Percentiles rank a stretch among this genome's conserved stretches.
Conservation (phyloP, 176 grass and related monocot genomes). For the Chrysopogon serrulatus region DNA sequence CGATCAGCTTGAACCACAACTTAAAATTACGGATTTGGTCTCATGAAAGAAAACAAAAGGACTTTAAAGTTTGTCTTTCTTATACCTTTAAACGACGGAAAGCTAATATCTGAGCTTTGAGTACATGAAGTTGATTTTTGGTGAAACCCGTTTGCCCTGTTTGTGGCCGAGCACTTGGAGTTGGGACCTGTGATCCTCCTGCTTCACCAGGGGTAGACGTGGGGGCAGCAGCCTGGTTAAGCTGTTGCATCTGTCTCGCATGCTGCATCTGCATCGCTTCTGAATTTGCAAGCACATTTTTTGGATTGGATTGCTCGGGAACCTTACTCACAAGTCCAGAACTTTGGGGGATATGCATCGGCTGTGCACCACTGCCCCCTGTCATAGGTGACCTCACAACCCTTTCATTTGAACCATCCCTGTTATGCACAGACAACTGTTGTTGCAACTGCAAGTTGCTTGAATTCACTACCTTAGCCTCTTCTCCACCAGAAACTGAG, state of each 20-base stretch:
- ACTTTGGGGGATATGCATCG: constrained; percentile 39
- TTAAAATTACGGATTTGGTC: not conserved
- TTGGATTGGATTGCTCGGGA: constrained; percentile 50
- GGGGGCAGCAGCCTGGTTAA: constrained; percentile 28
- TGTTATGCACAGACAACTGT: constrained; percentile 35
- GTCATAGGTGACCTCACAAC: constrained; percentile 43
- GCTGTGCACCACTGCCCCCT: constrained; percentile 43
- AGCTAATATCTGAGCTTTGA: constrained; percentile 99
- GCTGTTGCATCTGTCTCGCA: constrained; percentile 58
- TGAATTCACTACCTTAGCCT: constrained; percentile 48
- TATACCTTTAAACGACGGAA: constrained; percentile 95
- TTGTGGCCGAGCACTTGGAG: constrained; percentile 29
- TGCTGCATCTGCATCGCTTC: constrained; percentile 61
- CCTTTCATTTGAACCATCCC: constrained; percentile 62
- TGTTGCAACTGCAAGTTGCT: constrained; percentile 70
- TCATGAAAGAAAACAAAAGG: constrained; percentile 5
- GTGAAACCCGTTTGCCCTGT: constrained; percentile 57
- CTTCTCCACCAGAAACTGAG: constrained; percentile 43
- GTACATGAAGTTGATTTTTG: constrained; percentile 91
- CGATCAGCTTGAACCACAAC: constrained; percentile 8
- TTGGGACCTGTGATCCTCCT: constrained; percentile 33
- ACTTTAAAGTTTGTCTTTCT: constrained; percentile 5
- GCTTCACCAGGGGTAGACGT: constrained; percentile 28
- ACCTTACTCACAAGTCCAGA: constrained; percentile 45
- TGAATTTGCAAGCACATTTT: constrained; percentile 38